Evolutionary conservation across 257 asterid genomes (phyloP).

Genomic region (Penstemon eatonii): DNA sequence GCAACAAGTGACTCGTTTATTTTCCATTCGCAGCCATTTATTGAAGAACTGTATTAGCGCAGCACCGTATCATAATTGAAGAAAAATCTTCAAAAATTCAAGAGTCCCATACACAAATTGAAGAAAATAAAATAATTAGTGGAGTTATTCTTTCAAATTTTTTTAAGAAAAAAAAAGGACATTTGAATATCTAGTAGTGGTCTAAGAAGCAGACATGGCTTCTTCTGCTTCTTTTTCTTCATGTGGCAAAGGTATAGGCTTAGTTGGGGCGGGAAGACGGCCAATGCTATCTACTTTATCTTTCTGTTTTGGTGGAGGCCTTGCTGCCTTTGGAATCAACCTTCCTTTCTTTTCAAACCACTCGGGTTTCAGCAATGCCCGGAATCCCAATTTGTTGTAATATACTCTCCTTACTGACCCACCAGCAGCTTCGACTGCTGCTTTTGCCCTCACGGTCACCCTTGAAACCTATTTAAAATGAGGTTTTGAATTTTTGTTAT

Average conservation of each 20-base stretch:
- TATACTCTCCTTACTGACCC: constrained; percentile 89
- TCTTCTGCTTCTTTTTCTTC: constrained; percentile 49
- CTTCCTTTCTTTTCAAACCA: constrained; percentile 98
- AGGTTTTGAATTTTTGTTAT: too few relatives aligned
- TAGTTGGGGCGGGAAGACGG: constrained; percentile 88
- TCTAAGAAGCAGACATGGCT: neutral
- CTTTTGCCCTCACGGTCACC: constrained; percentile 90
- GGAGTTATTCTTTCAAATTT: too few relatives aligned
- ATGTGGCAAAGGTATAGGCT: constrained; percentile 66
- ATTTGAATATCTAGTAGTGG: neutral
- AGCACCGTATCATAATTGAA: too few relatives aligned
- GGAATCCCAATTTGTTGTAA: constrained; percentile 81
- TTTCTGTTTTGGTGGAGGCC: constrained; percentile 85
- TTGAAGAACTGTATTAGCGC: too few relatives aligned
- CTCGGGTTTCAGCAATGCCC: constrained; percentile 85
- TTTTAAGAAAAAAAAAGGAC: too few relatives aligned
- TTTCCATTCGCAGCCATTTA: too few relatives aligned
- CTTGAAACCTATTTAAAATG: constrained; percentile 64
- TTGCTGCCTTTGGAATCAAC: constrained; percentile 81
- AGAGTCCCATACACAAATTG: too few relatives aligned
- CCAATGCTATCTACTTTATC: constrained; percentile 92
- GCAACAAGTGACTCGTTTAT: too few relatives aligned
- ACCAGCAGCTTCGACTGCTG: constrained; percentile 90
- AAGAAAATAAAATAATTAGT: too few relatives aligned
- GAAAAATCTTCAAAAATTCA: too few relatives aligned